These are phyloP conservation scores for Penicillium tannophilum DNA, from an alignment of 495 filamentous ascomycete genomes.

Conservation along the genomic window DNA sequence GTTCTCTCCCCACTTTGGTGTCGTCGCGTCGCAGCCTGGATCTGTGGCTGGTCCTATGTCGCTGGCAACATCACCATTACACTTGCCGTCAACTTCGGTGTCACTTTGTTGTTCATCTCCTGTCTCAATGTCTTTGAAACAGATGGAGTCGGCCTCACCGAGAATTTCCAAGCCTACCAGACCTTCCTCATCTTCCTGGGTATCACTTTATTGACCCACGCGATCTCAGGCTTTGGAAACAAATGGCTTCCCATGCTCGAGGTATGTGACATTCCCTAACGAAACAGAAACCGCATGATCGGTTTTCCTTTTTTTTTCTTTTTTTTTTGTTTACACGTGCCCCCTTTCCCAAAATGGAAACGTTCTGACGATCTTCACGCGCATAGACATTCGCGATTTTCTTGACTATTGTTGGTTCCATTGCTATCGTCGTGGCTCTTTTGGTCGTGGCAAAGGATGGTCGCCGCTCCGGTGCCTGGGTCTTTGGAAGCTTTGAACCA, in stretches of 20 bases:
- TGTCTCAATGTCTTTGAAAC: slow-evolving; percentile 39
- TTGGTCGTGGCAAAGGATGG: slow-evolving; percentile 52
- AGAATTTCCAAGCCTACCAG: slow-evolving; percentile 37
- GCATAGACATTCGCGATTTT: slow-evolving; percentile 61
- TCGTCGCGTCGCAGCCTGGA: slow-evolving; percentile 61
- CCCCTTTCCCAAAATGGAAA: slow-evolving; percentile 42
- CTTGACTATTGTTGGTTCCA: slow-evolving; percentile 57
- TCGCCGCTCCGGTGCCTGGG: slow-evolving; percentile 50
- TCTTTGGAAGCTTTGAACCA: slow-evolving; percentile 58
- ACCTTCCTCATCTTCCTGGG: slow-evolving; percentile 61
- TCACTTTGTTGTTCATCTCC: slow-evolving; percentile 24
- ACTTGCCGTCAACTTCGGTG: slow-evolving; percentile 40
- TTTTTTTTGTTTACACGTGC: slow-evolving; percentile 9
- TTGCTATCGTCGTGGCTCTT: slow-evolving; percentile 58
- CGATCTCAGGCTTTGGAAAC: slow-evolving; percentile 30
- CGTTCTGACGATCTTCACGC: slow-evolving; percentile 31
- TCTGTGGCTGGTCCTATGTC: slow-evolving; percentile 70
- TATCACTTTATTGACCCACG: slow-evolving; percentile 50
- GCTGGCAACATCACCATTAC: slow-evolving; percentile 62
- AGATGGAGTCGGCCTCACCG: slow-evolving; percentile 31
- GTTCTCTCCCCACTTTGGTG: slow-evolving; percentile 53
- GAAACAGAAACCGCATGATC: too few relatives aligned
- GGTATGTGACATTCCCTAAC: slow-evolving; percentile 33
- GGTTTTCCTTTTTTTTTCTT: too few relatives aligned
- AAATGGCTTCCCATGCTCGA: slow-evolving; percentile 41